Conservation (phyloP, 257 asterid genomes). For the Nicotiana otophora region DNA sequence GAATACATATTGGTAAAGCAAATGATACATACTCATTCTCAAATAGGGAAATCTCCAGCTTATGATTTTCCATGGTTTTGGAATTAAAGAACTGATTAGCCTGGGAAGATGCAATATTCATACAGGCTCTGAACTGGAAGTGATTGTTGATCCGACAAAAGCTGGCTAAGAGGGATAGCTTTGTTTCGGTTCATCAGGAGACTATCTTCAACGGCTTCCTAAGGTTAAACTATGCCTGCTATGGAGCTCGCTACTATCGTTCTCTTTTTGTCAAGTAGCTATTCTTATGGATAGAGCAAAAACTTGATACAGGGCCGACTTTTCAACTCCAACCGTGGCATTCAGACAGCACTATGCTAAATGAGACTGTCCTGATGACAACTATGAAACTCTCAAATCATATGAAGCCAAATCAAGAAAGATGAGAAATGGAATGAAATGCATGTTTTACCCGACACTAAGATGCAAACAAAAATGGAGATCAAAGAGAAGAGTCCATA, state of each 20-base stretch:
- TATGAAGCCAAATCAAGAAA: not conserved
- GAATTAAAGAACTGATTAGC: not conserved
- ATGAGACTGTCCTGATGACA: not conserved
- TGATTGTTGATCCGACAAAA: not conserved
- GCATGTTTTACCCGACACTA: not conserved
- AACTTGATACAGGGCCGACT: not conserved
- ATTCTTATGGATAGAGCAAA: not conserved
- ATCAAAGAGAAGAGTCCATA: not conserved
- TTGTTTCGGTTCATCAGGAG: not conserved
- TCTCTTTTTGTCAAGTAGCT: no score
- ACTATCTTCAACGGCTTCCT: not conserved
- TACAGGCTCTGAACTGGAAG: not conserved
- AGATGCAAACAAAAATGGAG: not conserved
- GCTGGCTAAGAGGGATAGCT: not conserved
- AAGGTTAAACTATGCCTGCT: not conserved
- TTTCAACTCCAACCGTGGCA: not conserved
- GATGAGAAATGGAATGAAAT: not conserved
- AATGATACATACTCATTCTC: not conserved
- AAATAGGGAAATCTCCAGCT: not conserved
- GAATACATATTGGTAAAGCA: not conserved
- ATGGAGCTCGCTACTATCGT: not conserved
- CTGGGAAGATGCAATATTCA: not conserved
- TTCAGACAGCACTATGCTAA: not conserved
- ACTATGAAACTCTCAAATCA: not conserved
- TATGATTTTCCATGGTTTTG: not conserved